phyloP scores from a whole-genome alignment of 306 rosid genomes.

The Corylus heterophylla region DNA sequence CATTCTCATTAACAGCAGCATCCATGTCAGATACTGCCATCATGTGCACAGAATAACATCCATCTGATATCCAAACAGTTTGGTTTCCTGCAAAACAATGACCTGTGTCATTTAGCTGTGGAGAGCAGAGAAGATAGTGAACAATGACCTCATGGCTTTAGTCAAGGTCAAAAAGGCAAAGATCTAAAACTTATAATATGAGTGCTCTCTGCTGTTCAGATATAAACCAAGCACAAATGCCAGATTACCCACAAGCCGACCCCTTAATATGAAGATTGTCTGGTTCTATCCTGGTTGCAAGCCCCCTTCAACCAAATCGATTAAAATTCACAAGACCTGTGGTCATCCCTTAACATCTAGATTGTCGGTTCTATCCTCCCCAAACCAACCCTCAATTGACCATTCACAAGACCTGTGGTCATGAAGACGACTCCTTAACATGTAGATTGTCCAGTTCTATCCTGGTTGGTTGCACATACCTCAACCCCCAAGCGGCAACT shows the following conservation, averaged over 20 bases:
- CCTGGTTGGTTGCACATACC: background rate
- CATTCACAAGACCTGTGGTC: constrained; percentile 11
- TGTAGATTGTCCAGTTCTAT: background rate
- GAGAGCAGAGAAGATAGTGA: constrained; percentile 10
- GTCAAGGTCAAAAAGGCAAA: constrained; percentile 19
- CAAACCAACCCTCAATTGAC: too few relatives aligned
- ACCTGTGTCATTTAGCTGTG: constrained; percentile 19
- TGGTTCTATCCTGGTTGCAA: background rate
- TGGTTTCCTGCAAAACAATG: constrained; percentile 65
- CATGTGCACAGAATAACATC: constrained; percentile 63
- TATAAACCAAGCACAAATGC: background rate
- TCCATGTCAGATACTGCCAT: constrained; percentile 54
- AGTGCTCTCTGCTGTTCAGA: background rate
- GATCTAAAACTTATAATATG: constrained; percentile 1
- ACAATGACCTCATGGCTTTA: constrained; percentile 4
- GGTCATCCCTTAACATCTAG: background rate
- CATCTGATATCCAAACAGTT: constrained; percentile 86
- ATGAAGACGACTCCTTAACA: background rate
- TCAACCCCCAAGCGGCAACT: too few relatives aligned
- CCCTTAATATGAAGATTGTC: background rate
- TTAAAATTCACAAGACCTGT: constrained; percentile 6
- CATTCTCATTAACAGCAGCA: constrained; percentile 39
- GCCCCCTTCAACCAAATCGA: too few relatives aligned
- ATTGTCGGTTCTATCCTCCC: too few relatives aligned
- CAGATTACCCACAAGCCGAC: constrained; percentile 4